Percentiles rank a stretch among this genome's conserved stretches.
phyloP scores from a whole-genome alignment of 2,329 filamentous ascomycete genomes.

The Orbilia ellipsospora region DNA sequence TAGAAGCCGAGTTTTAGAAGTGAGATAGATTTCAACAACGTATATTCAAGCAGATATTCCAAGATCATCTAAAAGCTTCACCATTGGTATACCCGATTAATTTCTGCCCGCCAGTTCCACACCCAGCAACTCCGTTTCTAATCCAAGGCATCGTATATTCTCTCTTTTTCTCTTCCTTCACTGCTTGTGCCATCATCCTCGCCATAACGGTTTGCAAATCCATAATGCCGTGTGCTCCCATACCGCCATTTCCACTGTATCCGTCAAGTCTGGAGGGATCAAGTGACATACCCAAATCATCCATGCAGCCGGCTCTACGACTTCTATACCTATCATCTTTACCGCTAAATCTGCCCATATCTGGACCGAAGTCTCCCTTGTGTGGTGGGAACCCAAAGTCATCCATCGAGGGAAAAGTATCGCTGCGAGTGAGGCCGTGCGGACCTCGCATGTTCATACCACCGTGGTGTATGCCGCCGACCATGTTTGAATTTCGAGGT shows the following conservation, averaged over 20 bases:
- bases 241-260: constrained; percentile 7
- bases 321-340: constrained; percentile 46
- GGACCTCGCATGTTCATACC: constrained; percentile 10
- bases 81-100: constrained; percentile 41
- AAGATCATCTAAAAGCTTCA: constrained; percentile 37
- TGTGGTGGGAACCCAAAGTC: constrained; percentile 34
- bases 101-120: constrained; percentile 25
- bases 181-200: constrained; percentile 45
- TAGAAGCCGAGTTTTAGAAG: too few species aligned
- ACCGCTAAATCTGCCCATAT: constrained; percentile 22
- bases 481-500: constrained; percentile 21
- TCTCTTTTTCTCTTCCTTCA: constrained; percentile 49
- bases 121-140: constrained; percentile 25
- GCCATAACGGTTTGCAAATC: constrained; percentile 46
- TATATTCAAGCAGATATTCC: too few species aligned
- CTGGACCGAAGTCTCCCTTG: constrained; percentile 35
- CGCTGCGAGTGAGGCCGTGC: constrained; percentile 24
- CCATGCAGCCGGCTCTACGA: constrained; percentile 22
- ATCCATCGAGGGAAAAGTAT: constrained; percentile 36
- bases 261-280: constrained; percentile 30
- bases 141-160: constrained; percentile 52
- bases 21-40: too few species aligned
- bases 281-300: constrained; percentile 29
- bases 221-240: constrained; percentile 7
- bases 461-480: neutral